phyloP scores from a whole-genome alignment of 2,329 filamentous ascomycete species.

The Stagonosporopsis vannaccii region DNA sequence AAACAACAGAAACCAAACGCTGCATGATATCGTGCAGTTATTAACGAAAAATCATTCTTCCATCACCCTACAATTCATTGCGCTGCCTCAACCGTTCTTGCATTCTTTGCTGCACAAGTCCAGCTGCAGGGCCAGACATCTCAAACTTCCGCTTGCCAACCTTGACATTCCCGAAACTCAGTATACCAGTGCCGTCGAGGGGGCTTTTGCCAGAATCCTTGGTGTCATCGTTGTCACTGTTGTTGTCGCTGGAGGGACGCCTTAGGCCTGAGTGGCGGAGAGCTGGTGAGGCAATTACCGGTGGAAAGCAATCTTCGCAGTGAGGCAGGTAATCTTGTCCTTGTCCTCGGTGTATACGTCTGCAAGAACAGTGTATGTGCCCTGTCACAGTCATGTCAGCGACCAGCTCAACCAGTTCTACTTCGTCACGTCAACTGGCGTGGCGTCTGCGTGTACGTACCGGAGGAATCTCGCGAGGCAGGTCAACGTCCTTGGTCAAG shows the following conservation, averaged over 20 bases:
- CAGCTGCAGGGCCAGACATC: slow-evolving; percentile 46
- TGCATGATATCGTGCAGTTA: slow-evolving; percentile 29
- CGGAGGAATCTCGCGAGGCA: slow-evolving; percentile 87
- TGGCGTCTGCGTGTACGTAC: slow-evolving; percentile 61
- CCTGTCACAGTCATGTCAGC: slow-evolving; percentile 59
- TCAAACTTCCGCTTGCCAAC: slow-evolving; percentile 43
- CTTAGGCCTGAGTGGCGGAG: slow-evolving; percentile 10
- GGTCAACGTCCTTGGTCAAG: slow-evolving; percentile 80
- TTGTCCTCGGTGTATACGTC: slow-evolving; percentile 80
- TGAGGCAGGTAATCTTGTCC: slow-evolving; percentile 84
- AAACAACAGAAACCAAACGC: slow-evolving; percentile 16
- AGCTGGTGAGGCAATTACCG: slow-evolving; percentile 41
- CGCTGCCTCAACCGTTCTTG: slow-evolving; percentile 34
- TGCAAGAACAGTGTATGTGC: slow-evolving; percentile 86
- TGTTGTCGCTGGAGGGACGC: slow-evolving; percentile 7
- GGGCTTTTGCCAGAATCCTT: neutral
- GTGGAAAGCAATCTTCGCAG: slow-evolving; percentile 72
- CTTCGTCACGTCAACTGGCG: neutral
- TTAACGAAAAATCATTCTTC: neutral
- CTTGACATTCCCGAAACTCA: slow-evolving; percentile 27
- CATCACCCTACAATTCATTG: slow-evolving; percentile 40
- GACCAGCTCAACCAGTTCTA: neutral
- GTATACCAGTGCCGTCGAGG: slow-evolving; percentile 5
- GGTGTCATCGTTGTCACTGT: neutral
- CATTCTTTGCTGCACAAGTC: slow-evolving; percentile 42